Conservation (phyloP, 2,329 filamentous ascomycete species). For the Penicillium sumatraense region DNA sequence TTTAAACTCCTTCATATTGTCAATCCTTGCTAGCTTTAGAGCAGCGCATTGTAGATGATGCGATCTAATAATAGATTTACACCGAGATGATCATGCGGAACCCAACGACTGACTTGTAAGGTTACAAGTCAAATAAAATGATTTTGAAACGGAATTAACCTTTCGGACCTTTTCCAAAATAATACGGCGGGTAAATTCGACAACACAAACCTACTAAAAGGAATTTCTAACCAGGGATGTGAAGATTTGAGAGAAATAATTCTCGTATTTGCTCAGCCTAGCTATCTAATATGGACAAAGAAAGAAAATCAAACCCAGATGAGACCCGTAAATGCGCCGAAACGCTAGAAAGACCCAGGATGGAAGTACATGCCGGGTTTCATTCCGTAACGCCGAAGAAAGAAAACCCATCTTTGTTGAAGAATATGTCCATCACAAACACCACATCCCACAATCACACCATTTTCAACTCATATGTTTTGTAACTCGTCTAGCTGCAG, state of each 20-base stretch:
- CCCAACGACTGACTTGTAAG: no score
- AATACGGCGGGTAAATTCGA: no score
- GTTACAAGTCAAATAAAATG: no score
- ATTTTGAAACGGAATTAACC: no score
- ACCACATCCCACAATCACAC: background rate
- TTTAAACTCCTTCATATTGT: no score
- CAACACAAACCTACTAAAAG: no score
- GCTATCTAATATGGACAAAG: constrained; percentile 3
- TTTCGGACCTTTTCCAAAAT: no score
- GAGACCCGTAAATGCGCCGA: constrained; percentile 5
- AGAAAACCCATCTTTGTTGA: background rate
- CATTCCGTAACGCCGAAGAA: background rate
- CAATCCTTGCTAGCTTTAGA: no score
- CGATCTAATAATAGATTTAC: no score
- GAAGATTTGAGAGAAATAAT: background rate
- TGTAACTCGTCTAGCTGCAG: constrained; percentile 1
- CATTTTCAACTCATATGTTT: background rate
- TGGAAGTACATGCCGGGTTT: background rate
- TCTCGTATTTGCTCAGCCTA: constrained; percentile 1
- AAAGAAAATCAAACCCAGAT: constrained; percentile 5
- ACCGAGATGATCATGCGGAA: no score
- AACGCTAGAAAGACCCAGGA: background rate
- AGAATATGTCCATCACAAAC: constrained; percentile 1
- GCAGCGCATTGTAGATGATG: no score
- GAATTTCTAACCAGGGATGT: no score